phyloP scores from a whole-genome alignment of 2,329 filamentous ascomycete species.

The Fusarium stilboides region DNA sequence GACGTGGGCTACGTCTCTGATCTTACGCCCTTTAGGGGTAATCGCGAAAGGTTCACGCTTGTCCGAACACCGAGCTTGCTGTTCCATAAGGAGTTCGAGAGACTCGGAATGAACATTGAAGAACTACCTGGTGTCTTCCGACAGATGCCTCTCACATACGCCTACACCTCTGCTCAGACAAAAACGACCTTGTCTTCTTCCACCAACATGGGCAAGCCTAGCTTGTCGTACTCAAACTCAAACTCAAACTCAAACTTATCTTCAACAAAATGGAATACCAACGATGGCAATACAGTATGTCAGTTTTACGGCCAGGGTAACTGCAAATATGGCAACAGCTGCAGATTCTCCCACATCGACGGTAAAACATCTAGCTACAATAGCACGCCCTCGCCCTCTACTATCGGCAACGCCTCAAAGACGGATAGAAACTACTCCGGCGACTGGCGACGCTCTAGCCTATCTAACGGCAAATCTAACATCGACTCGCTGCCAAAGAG shows the following conservation, averaged over 20 bases:
- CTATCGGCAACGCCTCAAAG: constrained; percentile 19
- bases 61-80: constrained; percentile 62
- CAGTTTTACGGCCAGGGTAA: constrained; percentile 42
- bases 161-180: constrained; percentile 5
- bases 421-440: constrained; percentile 14
- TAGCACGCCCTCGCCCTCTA: constrained; percentile 28
- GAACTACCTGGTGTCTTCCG: constrained; percentile 69
- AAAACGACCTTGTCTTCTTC: constrained; percentile 12
- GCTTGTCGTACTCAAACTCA: constrained; percentile 9
- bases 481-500: constrained; percentile 31
- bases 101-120: constrained; percentile 65
- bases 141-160: constrained; percentile 53
- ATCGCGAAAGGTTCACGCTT: constrained; percentile 68
- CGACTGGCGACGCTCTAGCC: constrained; percentile 21
- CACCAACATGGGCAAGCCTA: constrained; percentile 1
- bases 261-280: constrained; percentile 10
- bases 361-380: constrained; percentile 31
- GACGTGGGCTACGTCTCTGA: constrained; percentile 67
- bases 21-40: constrained; percentile 66
- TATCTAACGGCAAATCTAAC: constrained; percentile 14
- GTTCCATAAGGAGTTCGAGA: constrained; percentile 68
- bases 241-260: too few species aligned
- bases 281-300: constrained; percentile 31
- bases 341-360: constrained; percentile 36
- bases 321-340: constrained; percentile 45